Evolutionary conservation across 495 filamentous ascomycete genomes (phyloP).

Genomic region (Friedmanniomyces simplex): DNA sequence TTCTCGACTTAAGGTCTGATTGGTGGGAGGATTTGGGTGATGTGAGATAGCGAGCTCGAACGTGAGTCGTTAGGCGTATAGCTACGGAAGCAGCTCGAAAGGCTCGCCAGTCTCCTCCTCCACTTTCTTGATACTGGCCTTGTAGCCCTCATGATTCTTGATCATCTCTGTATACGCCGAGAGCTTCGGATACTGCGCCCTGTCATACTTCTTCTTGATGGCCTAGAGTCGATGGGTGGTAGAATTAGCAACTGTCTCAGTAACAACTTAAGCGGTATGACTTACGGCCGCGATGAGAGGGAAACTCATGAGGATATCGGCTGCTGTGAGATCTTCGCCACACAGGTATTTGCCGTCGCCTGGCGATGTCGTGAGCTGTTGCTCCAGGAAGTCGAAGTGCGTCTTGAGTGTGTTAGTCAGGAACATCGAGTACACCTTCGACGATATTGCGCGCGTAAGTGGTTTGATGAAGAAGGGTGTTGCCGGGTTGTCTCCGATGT

Average conservation of each 20-base stretch:
- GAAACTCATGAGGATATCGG: conserved; percentile 73
- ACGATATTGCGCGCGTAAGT: conserved; percentile 54
- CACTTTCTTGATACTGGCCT: conserved; percentile 37
- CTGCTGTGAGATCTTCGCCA: conserved; percentile 60
- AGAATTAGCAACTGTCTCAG: too few species aligned
- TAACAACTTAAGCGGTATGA: too few species aligned
- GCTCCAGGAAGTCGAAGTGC: conserved; percentile 64
- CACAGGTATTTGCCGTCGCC: conserved; percentile 57
- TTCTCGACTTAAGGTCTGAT: conserved; percentile 4
- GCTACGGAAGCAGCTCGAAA: not conserved
- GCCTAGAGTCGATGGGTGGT: too few species aligned
- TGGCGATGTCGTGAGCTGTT: conserved; percentile 54
- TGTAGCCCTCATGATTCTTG: conserved; percentile 52
- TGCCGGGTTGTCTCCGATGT: conserved; percentile 50
- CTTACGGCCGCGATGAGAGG: conserved; percentile 49
- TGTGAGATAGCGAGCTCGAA: too few species aligned
- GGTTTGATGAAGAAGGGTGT: conserved; percentile 77
- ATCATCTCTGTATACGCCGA: conserved; percentile 53
- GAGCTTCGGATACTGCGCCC: conserved; percentile 46
- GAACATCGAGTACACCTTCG: conserved; percentile 48
- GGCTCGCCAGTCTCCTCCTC: conserved; percentile 26
- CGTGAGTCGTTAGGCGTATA: too few species aligned
- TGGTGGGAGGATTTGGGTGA: too few species aligned
- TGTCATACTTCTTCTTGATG: conserved; percentile 22
- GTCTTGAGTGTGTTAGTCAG: conserved; percentile 52